phyloP scores from a whole-genome alignment of 495 filamentous ascomycete species.

The Xylaria acuta region DNA sequence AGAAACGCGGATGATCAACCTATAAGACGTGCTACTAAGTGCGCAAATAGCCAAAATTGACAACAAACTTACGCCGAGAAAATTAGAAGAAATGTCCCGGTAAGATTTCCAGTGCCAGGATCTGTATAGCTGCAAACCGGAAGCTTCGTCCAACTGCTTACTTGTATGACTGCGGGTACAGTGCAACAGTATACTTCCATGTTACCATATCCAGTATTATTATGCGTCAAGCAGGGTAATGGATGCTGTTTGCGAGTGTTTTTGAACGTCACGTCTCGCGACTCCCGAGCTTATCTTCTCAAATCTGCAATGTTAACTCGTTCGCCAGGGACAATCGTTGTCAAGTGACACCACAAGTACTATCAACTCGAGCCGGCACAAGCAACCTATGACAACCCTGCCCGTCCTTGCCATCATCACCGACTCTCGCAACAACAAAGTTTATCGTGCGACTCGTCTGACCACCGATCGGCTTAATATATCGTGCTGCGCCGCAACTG shows the following conservation, averaged over 20 bases:
- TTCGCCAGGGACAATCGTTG: background rate
- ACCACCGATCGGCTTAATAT: slow-evolving; percentile 26
- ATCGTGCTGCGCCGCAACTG: slow-evolving; percentile 12
- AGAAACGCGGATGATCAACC: background rate
- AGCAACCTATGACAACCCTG: background rate
- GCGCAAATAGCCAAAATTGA: background rate
- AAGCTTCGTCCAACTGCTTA: background rate
- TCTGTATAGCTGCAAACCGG: background rate
- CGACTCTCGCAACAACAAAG: background rate
- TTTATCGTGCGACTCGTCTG: background rate
- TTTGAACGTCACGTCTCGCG: background rate
- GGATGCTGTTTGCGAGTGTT: background rate
- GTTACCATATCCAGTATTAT: slow-evolving; percentile 1
- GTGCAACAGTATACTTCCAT: background rate
- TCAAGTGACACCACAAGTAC: slow-evolving; percentile 1
- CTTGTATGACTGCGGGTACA: background rate
- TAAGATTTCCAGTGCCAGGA: background rate
- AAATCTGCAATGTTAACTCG: slow-evolving; percentile 4
- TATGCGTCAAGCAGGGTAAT: background rate
- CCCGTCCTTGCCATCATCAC: background rate
- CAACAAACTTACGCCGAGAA: background rate
- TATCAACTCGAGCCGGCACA: background rate
- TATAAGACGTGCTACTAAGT: background rate
- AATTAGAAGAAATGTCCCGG: background rate
- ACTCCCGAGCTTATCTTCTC: slow-evolving; percentile 15